Evolutionary conservation across 208 protist species (phyloP).

Genomic region (Crithidia acanthocephali): DNA sequence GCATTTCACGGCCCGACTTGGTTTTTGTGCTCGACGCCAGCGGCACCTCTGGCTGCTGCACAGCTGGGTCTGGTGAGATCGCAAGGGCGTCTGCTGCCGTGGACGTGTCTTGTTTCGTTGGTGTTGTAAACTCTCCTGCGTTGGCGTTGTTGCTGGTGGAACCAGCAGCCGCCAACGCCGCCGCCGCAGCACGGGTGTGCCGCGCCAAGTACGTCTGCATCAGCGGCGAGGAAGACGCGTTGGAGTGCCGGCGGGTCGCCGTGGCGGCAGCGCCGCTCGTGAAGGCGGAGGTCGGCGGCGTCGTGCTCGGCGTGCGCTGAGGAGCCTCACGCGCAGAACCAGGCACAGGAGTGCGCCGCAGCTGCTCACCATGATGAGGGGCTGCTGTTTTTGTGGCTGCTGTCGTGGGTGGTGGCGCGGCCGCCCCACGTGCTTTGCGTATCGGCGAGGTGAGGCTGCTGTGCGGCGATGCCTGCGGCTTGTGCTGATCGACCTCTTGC

Average conservation of each 20-base stretch:
- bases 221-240: not conserved
- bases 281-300: not conserved
- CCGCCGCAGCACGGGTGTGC: conserved; percentile 5
- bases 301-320: too few species aligned
- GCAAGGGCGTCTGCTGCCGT: not conserved
- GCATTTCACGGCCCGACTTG: too few species aligned
- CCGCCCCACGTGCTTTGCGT: not conserved
- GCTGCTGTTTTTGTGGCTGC: too few species aligned
- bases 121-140: too few species aligned
- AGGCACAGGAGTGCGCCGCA: conserved; percentile 4
- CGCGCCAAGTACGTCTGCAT: conserved; percentile 17
- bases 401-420: not conserved
- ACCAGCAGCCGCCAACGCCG: not conserved
- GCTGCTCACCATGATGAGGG: not conserved
- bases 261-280: not conserved
- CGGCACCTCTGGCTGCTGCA: too few species aligned
- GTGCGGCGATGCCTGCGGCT: not conserved
- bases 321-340: not conserved
- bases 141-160: not conserved
- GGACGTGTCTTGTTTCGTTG: too few species aligned
- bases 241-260: not conserved
- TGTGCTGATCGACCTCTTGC: not conserved
- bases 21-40: too few species aligned
- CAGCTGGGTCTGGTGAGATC: not conserved
- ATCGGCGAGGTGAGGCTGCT: not conserved